Evolutionary conservation across 164 flowering plant species (phyloP).

Genomic region (Nymphaea thermarum): DNA sequence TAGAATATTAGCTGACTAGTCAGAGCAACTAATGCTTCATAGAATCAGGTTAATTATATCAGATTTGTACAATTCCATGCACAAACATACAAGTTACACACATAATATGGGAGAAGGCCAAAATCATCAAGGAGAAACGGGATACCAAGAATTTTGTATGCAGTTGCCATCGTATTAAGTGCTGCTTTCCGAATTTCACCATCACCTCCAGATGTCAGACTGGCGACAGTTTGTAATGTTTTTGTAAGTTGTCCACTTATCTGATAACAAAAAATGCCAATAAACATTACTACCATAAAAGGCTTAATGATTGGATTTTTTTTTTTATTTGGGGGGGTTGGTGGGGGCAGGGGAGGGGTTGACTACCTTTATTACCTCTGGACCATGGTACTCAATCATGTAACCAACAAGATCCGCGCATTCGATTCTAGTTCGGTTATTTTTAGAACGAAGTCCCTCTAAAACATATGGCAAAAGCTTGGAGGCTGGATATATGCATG

Average conservation of each 20-base stretch:
- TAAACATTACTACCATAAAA: neutral
- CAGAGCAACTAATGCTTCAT: too few species aligned
- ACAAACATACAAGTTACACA: neutral
- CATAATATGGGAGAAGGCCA: neutral
- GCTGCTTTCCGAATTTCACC: constrained; percentile 98
- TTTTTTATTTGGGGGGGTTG: too few species aligned
- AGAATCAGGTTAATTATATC: too few species aligned
- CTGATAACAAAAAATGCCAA: constrained; percentile 22
- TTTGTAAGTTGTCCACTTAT: constrained; percentile 76
- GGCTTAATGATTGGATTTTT: too few species aligned
- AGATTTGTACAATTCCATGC: too few species aligned
- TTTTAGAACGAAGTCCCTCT: constrained; percentile 95
- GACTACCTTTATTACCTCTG: constrained; percentile 42
- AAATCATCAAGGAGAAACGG: neutral
- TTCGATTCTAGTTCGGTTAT: constrained; percentile 86
- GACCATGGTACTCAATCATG: constrained; percentile 64
- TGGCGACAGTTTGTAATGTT: constrained; percentile 89
- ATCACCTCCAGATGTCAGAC: constrained; percentile 93
- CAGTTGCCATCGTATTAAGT: constrained; percentile 74
- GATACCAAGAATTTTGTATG: constrained; percentile 90
- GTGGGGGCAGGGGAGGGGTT: too few species aligned
- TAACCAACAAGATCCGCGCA: constrained; percentile 82
- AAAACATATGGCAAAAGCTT: constrained; percentile 72
- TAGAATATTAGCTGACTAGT: too few species aligned
- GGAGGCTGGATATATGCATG: constrained; percentile 51